Conservation (phyloP, 208 protist species). For the Trypanosoma congolense region DNA sequence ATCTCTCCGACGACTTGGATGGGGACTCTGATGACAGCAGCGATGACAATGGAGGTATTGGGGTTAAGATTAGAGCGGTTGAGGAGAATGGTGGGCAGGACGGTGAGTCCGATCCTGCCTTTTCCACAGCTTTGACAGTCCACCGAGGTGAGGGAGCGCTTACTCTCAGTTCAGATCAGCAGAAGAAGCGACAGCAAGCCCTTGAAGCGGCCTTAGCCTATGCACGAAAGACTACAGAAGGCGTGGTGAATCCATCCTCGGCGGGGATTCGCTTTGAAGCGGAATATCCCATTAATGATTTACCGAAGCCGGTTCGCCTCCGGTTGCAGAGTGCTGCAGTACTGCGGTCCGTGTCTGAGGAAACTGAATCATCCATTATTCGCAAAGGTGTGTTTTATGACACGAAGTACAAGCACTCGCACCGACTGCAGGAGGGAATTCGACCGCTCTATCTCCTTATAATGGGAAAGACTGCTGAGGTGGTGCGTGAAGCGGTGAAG, state of each 20-base stretch:
- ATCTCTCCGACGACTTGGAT: constrained; percentile 49
- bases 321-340: constrained; percentile 56
- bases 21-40: constrained; percentile 23
- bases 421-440: constrained; percentile 72
- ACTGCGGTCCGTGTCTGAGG: constrained; percentile 51
- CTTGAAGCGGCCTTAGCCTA: constrained; percentile 65
- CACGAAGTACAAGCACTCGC: constrained; percentile 60
- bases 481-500: constrained; percentile 53
- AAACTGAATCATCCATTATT: constrained; percentile 67
- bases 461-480: constrained; percentile 59
- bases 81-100: constrained; percentile 16
- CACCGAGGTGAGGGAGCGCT: constrained; percentile 5
- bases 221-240: constrained; percentile 71
- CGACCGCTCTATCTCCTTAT: constrained; percentile 75
- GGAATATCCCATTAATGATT: constrained; percentile 84
- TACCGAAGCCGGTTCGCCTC: constrained; percentile 55
- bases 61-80: constrained; percentile 25
- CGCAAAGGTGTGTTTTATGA: constrained; percentile 86
- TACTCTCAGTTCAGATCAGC: constrained; percentile 17
- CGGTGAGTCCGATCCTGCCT: constrained; percentile 6
- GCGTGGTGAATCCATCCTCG: constrained; percentile 25
- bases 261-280: constrained; percentile 60
- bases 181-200: constrained; percentile 49
- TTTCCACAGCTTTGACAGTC: constrained; percentile 17
- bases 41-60: constrained; percentile 36